Conservation (phyloP, 371 early-diverging fungal genomes). For the Apophysomyces sp. region DNA sequence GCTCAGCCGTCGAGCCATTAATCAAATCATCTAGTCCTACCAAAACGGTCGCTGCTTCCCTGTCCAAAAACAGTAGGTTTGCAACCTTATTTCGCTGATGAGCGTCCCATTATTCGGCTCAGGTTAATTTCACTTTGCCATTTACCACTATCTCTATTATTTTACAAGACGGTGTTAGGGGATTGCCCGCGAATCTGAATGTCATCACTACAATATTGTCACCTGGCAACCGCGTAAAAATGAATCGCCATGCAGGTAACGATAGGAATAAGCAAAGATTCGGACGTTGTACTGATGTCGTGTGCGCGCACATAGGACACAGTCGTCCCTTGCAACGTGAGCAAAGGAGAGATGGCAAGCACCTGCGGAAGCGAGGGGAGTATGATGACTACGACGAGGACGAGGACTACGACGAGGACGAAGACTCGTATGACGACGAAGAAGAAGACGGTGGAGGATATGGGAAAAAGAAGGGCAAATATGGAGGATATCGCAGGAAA, state of each 20-base stretch:
- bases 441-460: not conserved
- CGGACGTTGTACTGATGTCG: too few relatives aligned
- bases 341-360: not conserved
- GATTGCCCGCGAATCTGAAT: too few relatives aligned
- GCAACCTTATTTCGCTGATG: not conserved
- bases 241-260: too few relatives aligned
- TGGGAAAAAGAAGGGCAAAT: not conserved
- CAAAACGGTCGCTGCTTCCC: not conserved
- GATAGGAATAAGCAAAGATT: too few relatives aligned
- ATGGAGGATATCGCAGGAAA: not conserved
- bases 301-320: too few relatives aligned
- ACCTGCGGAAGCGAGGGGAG: not conserved
- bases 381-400: not conserved
- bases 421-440: not conserved
- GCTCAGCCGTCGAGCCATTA: not conserved
- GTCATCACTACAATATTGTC: too few relatives aligned
- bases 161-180: too few relatives aligned
- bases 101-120: not conserved
- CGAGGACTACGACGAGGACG: not conserved
- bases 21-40: not conserved
- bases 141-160: too few relatives aligned
- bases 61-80: not conserved
- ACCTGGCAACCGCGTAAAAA: too few relatives aligned
- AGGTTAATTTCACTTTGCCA: too few relatives aligned
- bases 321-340: not conserved